Base-by-base conservation (phyloP, 1,284 basidiomycete genomes). In the Waitea zeae region DNA sequence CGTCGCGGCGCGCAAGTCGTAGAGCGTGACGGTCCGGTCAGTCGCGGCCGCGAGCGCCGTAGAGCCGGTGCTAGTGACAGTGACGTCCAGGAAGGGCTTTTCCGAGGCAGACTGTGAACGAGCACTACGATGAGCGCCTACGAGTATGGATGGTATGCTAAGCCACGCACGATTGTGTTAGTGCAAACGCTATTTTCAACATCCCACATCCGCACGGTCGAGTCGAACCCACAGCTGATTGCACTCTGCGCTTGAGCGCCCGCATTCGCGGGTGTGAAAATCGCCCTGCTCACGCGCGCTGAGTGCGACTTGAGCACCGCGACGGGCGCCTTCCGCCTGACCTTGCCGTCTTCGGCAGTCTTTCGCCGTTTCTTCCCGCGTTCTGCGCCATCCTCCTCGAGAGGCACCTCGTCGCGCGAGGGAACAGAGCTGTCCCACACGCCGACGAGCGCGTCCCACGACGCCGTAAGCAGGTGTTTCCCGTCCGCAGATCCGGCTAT, bases 361-460 rank as follows among this genome's bases (percentile, higher is more conserved):
- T 61, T 67, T 34, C 72, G 53, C 17, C 70, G 52, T 48, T 79
- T 73, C 55, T 73, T 76, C 11, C 15, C 15, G 31, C 66, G 55
- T 33, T 70, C 69, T 15, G 53, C 41, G 42, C 44, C 51, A 3
- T 27, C 24, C 3, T 47, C 46, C 17, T 50, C 39, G 34, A 48
- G 34, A n/a, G 59, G 55, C 0, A 75, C 63, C 52, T 82, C 73
- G 52, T 89, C 74, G 22, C 61, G 46, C 1, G 56, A 46, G 1
- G 80, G 77, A 17, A 79, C 56, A 3, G 58, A 53, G 0, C 72
- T 71, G 40, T 77, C 67, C 76, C 76, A 95, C 11, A 92, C 46
- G 3, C 87, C 82, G 35, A 95, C 64, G 13, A 80, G 56, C 3
- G 67, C 62, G 47, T 90, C 87, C 82, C 83, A 88, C 1, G 76